phyloP scores from a whole-genome alignment of 2,329 filamentous ascomycete species.

The Colletotrichum lindemuthianum region DNA sequence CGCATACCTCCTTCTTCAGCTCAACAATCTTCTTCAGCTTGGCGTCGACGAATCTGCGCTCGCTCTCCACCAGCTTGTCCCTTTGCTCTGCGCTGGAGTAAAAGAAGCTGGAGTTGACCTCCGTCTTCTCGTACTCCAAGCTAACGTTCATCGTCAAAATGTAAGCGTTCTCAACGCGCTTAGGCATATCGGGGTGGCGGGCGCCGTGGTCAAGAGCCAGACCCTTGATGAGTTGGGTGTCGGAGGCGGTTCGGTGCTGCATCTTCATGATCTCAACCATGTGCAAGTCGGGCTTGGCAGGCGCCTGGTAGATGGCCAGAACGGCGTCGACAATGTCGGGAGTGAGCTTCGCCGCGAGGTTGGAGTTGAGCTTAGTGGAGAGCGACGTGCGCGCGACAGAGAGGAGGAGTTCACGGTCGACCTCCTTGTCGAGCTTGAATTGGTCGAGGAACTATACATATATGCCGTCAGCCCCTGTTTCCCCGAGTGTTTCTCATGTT shows the following conservation, averaged over 20 bases:
- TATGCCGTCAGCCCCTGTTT: constrained; percentile 11
- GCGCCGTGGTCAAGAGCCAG: constrained; percentile 95
- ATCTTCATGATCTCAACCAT: constrained; percentile 99
- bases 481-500: neutral
- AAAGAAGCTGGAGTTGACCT: constrained; percentile 99
- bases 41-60: constrained; percentile 93
- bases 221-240: constrained; percentile 94
- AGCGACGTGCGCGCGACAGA: constrained; percentile 95
- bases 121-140: constrained; percentile 98
- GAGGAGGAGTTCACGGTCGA: constrained; percentile 92
- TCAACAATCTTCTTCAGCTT: constrained; percentile 98
- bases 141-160: constrained; percentile 97
- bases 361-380: constrained; percentile 91
- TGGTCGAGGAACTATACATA: constrained; percentile 82
- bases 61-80: constrained; percentile 97
- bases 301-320: constrained; percentile 89
- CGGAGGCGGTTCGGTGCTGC: constrained; percentile 96
- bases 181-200: constrained; percentile 97
- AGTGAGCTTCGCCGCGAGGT: constrained; percentile 89
- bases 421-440: constrained; percentile 89
- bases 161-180: constrained; percentile 92
- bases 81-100: constrained; percentile 97
- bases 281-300: constrained; percentile 93
- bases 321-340: constrained; percentile 97
- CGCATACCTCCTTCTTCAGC: constrained; percentile 97